These are phyloP conservation scores for Dendrocalamus sinicus DNA, from an alignment of 176 grass and related monocot genomes.

Conservation along the genomic window DNA sequence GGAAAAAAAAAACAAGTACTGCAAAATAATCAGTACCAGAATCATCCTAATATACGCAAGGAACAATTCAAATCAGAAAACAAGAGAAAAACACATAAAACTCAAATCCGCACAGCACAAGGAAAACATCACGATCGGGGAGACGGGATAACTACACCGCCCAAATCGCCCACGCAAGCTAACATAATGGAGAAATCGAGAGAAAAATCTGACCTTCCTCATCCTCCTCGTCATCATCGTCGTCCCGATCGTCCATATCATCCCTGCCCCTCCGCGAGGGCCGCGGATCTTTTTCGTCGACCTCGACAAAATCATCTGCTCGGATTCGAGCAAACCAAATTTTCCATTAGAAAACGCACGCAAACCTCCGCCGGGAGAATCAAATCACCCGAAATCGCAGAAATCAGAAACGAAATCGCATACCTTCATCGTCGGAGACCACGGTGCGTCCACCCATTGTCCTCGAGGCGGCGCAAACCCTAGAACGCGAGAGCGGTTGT, in stretches of 20 bases:
- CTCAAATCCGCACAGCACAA: neutral
- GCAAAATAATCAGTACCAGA: neutral
- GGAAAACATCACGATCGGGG: neutral
- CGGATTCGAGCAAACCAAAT: constrained; percentile 41
- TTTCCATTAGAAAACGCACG: constrained; percentile 41
- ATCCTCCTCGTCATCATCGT: constrained; percentile 69
- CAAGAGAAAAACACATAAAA: neutral
- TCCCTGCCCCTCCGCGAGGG: constrained; percentile 45
- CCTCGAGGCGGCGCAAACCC: constrained; percentile 53
- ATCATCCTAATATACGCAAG: neutral
- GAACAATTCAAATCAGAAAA: neutral
- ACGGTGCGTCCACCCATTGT: constrained; percentile 70
- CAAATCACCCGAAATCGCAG: constrained; percentile 18
- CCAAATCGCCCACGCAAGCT: neutral
- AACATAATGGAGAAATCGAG: neutral
- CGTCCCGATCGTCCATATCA: constrained; percentile 54
- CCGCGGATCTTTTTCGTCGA: constrained; percentile 64
- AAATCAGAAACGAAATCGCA: neutral
- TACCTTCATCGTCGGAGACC: constrained; percentile 90
- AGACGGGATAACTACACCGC: neutral
- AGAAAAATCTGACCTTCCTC: constrained; percentile 67
- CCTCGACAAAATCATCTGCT: constrained; percentile 61
- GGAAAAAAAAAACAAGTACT: neutral
- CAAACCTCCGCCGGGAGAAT: neutral
- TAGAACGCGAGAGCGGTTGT: constrained; percentile 40